Evolutionary conservation across 352 stramenopile genomes (phyloP).

Genomic region (Phytophthora quininea): DNA sequence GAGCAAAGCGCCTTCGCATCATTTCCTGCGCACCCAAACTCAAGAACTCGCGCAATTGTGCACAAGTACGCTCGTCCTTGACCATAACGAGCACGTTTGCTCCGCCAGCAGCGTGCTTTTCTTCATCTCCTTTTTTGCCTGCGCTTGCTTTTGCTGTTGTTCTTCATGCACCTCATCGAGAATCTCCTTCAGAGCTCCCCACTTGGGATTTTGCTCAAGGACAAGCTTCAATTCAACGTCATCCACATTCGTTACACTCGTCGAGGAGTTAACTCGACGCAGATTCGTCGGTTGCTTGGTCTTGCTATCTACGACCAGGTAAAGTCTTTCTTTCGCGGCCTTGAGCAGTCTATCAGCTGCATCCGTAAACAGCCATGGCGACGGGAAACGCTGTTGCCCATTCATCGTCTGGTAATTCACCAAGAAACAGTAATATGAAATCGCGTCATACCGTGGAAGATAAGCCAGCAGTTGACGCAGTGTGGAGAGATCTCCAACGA

Average conservation of each 20-base stretch:
- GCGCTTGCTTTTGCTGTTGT: conserved; percentile 15
- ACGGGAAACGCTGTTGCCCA: conserved; percentile 81
- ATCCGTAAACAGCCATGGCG: conserved; percentile 95
- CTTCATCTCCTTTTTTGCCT: conserved; percentile 32
- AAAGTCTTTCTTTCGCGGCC: conserved; percentile 94
- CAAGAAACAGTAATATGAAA: conserved; percentile 96
- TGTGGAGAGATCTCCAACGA: conserved; percentile 83
- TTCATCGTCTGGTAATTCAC: conserved; percentile 91
- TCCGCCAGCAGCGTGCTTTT: conserved; percentile 38
- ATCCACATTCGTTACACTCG: conserved; percentile 15
- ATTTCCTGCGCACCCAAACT: conserved; percentile 79
- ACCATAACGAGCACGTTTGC: conserved; percentile 84
- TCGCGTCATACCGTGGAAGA: conserved; percentile 95
- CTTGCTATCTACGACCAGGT: conserved; percentile 75
- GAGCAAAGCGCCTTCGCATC: conserved; percentile 84
- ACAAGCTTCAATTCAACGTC: conserved; percentile 61
- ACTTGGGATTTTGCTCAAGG: conserved; percentile 95
- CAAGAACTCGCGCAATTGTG: conserved; percentile 85
- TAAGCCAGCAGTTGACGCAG: conserved; percentile 90
- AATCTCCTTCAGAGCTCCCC: conserved; percentile 91
- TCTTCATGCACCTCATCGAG: conserved; percentile 91
- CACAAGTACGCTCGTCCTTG: conserved; percentile 87
- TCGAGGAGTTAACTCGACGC: conserved; percentile 21
- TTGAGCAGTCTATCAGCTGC: conserved; percentile 93
- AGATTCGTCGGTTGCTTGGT: conserved; percentile 52